phyloP scores from a whole-genome alignment of 176 grass and related monocot species.

The Tillandsia leiboldiana region DNA sequence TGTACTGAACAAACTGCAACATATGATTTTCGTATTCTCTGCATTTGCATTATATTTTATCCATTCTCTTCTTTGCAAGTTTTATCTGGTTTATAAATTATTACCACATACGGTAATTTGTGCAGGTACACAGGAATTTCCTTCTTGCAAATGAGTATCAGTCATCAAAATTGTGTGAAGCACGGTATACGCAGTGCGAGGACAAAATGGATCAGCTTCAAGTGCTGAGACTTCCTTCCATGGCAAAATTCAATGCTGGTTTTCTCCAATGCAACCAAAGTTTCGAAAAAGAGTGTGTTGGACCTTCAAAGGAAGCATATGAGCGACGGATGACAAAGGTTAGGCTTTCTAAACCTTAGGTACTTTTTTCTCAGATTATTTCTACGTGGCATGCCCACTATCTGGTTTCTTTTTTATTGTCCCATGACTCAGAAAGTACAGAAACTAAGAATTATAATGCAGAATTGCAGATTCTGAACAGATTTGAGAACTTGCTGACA shows the following conservation, averaged over 20 bases:
- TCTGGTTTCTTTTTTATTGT: neutral
- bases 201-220: constrained; percentile 92
- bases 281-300: constrained; percentile 62
- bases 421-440: too few species aligned
- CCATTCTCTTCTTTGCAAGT: neutral
- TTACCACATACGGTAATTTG: constrained; percentile 4
- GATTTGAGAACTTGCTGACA: too few species aligned
- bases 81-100: neutral
- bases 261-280: constrained; percentile 69
- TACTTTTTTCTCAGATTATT: neutral
- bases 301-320: constrained; percentile 62
- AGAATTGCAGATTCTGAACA: too few species aligned
- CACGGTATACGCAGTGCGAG: constrained; percentile 66
- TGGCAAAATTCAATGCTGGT: constrained; percentile 90
- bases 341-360: neutral
- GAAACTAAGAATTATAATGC: too few species aligned
- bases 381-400: constrained; percentile 1
- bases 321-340: constrained; percentile 68
- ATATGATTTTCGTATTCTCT: neutral
- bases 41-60: neutral
- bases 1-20: neutral
- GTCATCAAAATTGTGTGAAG: constrained; percentile 85
- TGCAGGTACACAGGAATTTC: constrained; percentile 61
- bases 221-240: constrained; percentile 79
- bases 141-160: constrained; percentile 68